These are phyloP conservation scores for Cadophora sp. DNA, from an alignment of 2,329 filamentous ascomycete species.

Conservation along the genomic window DNA sequence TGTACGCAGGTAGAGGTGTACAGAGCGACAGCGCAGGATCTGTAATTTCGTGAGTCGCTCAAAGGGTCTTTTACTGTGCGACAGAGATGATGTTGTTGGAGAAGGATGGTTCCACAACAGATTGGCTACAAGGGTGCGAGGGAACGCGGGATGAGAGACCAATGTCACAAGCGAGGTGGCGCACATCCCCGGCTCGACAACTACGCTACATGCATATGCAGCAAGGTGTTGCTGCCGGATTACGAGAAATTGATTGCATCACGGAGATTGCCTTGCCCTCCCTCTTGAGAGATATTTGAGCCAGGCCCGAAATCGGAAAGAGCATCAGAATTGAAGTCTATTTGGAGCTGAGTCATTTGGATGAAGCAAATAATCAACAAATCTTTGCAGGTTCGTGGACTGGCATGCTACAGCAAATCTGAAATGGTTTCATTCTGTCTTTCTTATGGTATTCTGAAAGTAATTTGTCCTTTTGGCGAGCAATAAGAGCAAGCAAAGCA, in stretches of 20 bases:
- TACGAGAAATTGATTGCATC: background rate
- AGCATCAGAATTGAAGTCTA: background rate
- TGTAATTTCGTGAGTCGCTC: conserved; percentile 1
- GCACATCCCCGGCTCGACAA: background rate
- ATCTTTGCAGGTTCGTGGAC: too few relatives aligned
- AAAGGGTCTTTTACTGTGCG: background rate
- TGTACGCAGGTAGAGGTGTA: conserved; percentile 6
- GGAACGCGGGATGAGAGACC: background rate
- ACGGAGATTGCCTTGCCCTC: background rate
- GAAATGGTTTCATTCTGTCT: too few relatives aligned
- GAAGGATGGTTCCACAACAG: background rate
- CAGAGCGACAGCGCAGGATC: conserved; percentile 9
- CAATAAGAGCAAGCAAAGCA: too few relatives aligned
- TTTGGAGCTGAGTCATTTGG: too few relatives aligned
- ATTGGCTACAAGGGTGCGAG: background rate
- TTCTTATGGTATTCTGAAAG: too few relatives aligned
- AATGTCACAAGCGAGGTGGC: background rate
- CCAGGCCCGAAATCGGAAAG: background rate
- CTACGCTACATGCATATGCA: background rate
- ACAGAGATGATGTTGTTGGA: background rate
- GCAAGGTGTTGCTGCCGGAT: background rate
- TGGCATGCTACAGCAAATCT: too few relatives aligned
- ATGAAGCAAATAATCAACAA: too few relatives aligned
- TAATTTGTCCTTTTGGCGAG: too few relatives aligned
- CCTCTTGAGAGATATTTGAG: background rate